Percentiles rank a stretch among this genome's conserved stretches.
Evolutionary conservation across 2,329 filamentous ascomycete genomes (phyloP).

Genomic region (Sporothrix humicola): DNA sequence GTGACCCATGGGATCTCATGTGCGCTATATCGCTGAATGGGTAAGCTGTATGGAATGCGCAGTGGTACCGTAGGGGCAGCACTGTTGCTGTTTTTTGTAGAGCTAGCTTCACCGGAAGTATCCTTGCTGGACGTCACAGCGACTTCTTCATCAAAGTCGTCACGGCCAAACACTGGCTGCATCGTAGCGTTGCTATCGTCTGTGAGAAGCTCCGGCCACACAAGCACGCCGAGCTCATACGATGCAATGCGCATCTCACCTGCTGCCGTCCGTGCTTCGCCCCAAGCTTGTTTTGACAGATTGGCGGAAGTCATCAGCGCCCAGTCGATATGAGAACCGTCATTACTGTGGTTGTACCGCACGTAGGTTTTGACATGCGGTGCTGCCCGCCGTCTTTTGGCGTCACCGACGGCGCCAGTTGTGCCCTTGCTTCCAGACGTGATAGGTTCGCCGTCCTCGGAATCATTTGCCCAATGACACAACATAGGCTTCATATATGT

Average conservation of each 20-base stretch:
- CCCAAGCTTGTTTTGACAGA: conserved; percentile 88
- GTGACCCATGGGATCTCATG: conserved; percentile 80
- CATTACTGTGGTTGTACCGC: conserved; percentile 51
- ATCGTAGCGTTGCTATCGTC: conserved; percentile 59
- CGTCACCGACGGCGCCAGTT: conserved; percentile 56
- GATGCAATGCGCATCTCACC: conserved; percentile 75
- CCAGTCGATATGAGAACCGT: conserved; percentile 69
- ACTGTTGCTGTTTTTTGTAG: too few relatives aligned
- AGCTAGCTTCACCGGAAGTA: background rate
- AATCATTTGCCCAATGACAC: conserved; percentile 76
- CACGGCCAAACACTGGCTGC: conserved; percentile 69
- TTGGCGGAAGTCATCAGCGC: conserved; percentile 90
- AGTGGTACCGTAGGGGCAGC: conserved; percentile 63
- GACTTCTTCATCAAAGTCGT: conserved; percentile 52
- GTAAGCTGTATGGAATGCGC: conserved; percentile 82
- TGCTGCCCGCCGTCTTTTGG: conserved; percentile 66
- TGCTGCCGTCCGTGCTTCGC: conserved; percentile 61
- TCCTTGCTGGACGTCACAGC: background rate
- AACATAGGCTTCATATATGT: conserved; percentile 72
- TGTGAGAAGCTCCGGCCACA: conserved; percentile 72
- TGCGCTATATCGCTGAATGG: conserved; percentile 67
- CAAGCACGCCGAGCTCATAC: conserved; percentile 81
- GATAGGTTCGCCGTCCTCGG: conserved; percentile 43
- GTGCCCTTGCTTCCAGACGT: background rate
- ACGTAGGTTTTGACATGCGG: conserved; percentile 93